A percentile compares a stretch with the other conserved stretches of the same genome.
phyloP scores from a whole-genome alignment of 805 yeast genomes.

The Candida ascalaphidarum region DNA sequence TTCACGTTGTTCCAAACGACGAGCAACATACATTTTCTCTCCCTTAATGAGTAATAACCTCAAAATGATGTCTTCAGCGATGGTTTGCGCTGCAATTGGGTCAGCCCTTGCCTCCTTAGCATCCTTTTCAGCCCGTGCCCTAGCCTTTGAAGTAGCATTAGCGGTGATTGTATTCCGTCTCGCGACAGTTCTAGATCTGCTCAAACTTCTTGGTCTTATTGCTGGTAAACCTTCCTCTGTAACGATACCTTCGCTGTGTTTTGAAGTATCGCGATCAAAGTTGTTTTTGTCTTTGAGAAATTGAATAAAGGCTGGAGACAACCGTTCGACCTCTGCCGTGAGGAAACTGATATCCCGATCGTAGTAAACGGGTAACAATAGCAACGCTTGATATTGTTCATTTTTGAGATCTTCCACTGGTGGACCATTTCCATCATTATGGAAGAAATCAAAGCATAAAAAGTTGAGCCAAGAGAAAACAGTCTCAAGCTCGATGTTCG shows the following conservation, averaged over 20 bases:
- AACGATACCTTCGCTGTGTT: neutral
- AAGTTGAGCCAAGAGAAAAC: conserved; percentile 63
- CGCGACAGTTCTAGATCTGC: conserved; percentile 42
- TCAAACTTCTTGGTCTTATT: conserved; percentile 7
- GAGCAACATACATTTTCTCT: conserved; percentile 48
- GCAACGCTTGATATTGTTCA: conserved; percentile 53
- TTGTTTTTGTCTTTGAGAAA: conserved; percentile 41
- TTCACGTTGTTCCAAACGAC: conserved; percentile 55
- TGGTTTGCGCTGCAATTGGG: conserved; percentile 29
- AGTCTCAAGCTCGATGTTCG: conserved; percentile 54
- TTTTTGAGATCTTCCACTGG: conserved; percentile 54
- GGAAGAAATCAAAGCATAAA: conserved; percentile 65
- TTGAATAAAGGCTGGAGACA: conserved; percentile 46
- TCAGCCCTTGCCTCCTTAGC: conserved; percentile 25
- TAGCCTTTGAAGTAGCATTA: conserved; percentile 53
- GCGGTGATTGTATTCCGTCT: conserved; percentile 64
- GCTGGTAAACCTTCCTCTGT: conserved; percentile 3
- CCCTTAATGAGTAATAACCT: conserved; percentile 64
- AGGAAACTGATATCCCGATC: conserved; percentile 41
- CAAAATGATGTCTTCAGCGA: conserved; percentile 61
- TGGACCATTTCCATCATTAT: conserved; percentile 78
- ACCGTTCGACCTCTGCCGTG: conserved; percentile 48
- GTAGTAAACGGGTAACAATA: conserved; percentile 58
- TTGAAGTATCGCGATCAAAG: conserved; percentile 16
- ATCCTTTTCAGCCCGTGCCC: conserved; percentile 27